Conservation (phyloP, 208 protist species). For the Phytomonas sp. region DNA sequence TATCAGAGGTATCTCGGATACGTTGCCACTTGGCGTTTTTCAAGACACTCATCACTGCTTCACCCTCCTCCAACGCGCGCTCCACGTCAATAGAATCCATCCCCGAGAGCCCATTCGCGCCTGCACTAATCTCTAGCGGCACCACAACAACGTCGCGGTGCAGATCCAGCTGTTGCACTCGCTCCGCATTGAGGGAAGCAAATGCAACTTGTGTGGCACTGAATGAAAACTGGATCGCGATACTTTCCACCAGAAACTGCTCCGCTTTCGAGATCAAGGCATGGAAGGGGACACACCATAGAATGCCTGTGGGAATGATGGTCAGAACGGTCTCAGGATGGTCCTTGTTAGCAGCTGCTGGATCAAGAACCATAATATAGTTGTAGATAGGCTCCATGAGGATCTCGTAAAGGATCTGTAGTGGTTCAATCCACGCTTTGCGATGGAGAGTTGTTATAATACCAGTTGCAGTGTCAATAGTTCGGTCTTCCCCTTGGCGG, state of each 20-base stretch:
- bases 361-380: slow-evolving; percentile 62
- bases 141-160: slow-evolving; percentile 58
- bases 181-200: slow-evolving; percentile 39
- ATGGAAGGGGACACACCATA: slow-evolving; percentile 85
- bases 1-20: slow-evolving; percentile 13
- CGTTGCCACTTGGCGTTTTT: slow-evolving; percentile 10
- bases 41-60: slow-evolving; percentile 31
- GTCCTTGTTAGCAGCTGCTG: slow-evolving; percentile 32
- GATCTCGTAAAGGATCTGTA: slow-evolving; percentile 74
- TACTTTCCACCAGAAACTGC: slow-evolving; percentile 76
- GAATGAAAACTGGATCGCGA: slow-evolving; percentile 75
- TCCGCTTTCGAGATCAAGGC: slow-evolving; percentile 52
- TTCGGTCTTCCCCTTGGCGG: neutral
- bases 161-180: slow-evolving; percentile 49
- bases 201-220: slow-evolving; percentile 76
- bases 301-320: slow-evolving; percentile 59
- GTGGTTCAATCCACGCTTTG: slow-evolving; percentile 69
- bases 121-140: slow-evolving; percentile 31
- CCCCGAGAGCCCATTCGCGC: slow-evolving; percentile 16
- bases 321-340: slow-evolving; percentile 50
- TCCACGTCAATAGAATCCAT: slow-evolving; percentile 44
- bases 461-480: slow-evolving; percentile 7
- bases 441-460: slow-evolving; percentile 68
- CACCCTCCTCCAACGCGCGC: slow-evolving; percentile 56
- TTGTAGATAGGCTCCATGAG: slow-evolving; percentile 81